Evolutionary conservation across 2,329 filamentous ascomycete genomes (phyloP).

Genomic region (Polychaeton citri): DNA sequence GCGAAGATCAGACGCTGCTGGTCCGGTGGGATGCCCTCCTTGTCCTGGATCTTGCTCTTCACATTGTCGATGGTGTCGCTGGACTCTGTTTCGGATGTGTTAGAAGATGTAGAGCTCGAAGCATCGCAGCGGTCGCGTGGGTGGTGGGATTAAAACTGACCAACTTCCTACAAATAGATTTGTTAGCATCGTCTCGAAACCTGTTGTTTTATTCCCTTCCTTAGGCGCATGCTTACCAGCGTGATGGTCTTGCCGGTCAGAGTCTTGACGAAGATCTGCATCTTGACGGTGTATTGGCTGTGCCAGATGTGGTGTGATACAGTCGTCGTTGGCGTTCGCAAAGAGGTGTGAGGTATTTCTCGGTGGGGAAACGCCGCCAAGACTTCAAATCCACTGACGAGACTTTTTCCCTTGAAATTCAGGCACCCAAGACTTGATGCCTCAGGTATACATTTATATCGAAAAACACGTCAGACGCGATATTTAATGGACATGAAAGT

Average conservation of each 20-base stretch:
- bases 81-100: slow-evolving; percentile 96
- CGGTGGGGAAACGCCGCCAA: background rate
- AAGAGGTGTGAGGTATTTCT: background rate
- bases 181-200: background rate
- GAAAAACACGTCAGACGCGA: too few species aligned
- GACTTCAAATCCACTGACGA: background rate
- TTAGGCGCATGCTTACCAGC: slow-evolving; percentile 34
- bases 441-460: too few species aligned
- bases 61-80: slow-evolving; percentile 99
- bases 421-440: too few species aligned
- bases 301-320: background rate
- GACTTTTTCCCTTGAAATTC: too few species aligned
- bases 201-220: too few species aligned
- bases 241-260: slow-evolving; percentile 84
- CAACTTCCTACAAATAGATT: background rate
- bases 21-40: slow-evolving; percentile 96
- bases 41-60: slow-evolving; percentile 99
- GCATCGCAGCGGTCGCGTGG: slow-evolving; percentile 4
- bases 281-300: background rate
- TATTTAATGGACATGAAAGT: too few species aligned
- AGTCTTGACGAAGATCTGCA: slow-evolving; percentile 21
- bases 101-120: slow-evolving; percentile 6
- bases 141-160: background rate
- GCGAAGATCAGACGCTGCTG: slow-evolving; percentile 98
- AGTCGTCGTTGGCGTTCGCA: background rate